Base-by-base conservation (phyloP, 139 green algal species). In the Chlamydomonas sp. region DNA sequence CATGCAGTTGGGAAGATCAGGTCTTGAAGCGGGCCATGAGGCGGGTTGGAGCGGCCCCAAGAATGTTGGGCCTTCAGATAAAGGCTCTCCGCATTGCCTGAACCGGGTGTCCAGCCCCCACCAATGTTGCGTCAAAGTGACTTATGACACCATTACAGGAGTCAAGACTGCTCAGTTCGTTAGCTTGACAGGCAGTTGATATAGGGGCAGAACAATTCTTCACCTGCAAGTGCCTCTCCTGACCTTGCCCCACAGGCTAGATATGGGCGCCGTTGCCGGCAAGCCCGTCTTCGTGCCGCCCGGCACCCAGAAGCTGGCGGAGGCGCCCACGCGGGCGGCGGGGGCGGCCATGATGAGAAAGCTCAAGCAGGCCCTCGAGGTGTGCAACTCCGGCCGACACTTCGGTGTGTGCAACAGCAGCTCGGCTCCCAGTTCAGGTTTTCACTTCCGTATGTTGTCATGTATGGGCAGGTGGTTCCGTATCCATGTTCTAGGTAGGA, bases 321-420 rank as follows among this genome's bases (percentile, higher is more conserved):
- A 91, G 49, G 59, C 63, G 60, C 92, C 92, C 75, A 93, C 91
- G 1, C 87, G 72, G 57, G 76, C 76, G 61, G 57, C 79, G 6
- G 75, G 85, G 7, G 66, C 64, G 63, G 78, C 83, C 14, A 93
- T 93, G 85, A 92, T 95, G 88, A 66, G 78, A 62, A 81, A 88
- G 57, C 63, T 94, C 20, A 88, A 92, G 75, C 84, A 78, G 78
- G 89, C 87, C 63, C 62, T 87, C 31, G 67, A 91, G 87, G 90
- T 92, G 57, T 4, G 81, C 2, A 64, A 15, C 6, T 4, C 57
- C 16, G 62, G 63, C 1, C 14, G 63, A 6, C 57, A 16, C 15
- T 15, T 77, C n/a, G 73, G 77, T 61, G 18, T 85, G 64, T 64
- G 61, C 31, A 49, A 49, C 31, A 49, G 31, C 31, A 49, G 31